Base-by-base conservation (phyloP, 129 eudicot genomes). In the Heracleum sosnowskyi region DNA sequence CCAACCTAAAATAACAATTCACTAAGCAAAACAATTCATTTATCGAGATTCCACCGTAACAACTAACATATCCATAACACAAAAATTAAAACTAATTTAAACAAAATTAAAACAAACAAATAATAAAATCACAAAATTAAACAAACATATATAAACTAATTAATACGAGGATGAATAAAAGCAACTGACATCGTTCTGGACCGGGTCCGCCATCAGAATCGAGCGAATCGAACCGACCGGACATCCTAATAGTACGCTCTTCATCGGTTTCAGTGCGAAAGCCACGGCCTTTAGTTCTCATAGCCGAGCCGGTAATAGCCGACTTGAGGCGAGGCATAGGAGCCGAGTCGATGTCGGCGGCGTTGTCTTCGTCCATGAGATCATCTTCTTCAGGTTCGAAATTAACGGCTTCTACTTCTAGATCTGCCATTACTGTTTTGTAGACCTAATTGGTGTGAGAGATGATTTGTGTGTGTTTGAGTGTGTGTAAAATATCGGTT, bases 371-470 rank as follows among this genome's bases (percentile, higher is more conserved):
- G 85, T 94, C 98, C 98, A 94, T 94, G 42, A 94, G 93, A 83
- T 94, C 98, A 72, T 94, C 98, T 4, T 94, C 97, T 81, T 94
- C 98, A 5, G 97, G 91, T 83, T 94, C 98, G 82, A 94, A 94
- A 73, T 94, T 96, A 34, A 94, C 85, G 3, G 98, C 92, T 77
- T 94, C 98, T n/a, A 82, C 96, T 31, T 88, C 98, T 9, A 89
- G 77, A 84, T 84, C 87, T 82, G 98, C 97, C 98, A 93, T 91
- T 20, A 2, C 74, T 39, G 20, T 66, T 57, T 22, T 0, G 16
- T 1, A 15, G n/a, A 18, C n/a, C n/a, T 49, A 49, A 18, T 47
- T 47, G 20, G 1, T 6, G 16, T 10, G 45, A 8, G 47, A 0
- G 44, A 40, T 40, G 44, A 40, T 6, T 10, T 44, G 47, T 44